These are phyloP conservation scores for Neoboletus magnificus DNA, from an alignment of 768 basidiomycete species.

Conservation along the genomic window DNA sequence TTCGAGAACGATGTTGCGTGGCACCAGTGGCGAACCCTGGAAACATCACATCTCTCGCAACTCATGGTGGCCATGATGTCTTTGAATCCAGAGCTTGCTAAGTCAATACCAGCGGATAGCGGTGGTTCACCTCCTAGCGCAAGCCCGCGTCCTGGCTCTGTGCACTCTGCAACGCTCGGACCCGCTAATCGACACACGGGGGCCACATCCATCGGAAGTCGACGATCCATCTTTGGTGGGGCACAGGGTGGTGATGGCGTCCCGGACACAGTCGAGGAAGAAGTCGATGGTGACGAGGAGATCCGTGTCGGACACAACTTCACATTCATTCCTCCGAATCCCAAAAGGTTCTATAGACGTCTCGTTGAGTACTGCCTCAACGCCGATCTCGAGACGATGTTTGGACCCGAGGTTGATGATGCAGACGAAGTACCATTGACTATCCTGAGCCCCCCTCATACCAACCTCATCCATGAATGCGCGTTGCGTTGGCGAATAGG, in stretches of 20 bases:
- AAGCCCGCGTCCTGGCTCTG: conserved; percentile 51
- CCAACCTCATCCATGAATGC: conserved; percentile 84
- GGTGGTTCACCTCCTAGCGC: conserved; percentile 18
- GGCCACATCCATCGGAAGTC: conserved; percentile 62
- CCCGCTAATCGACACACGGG: conserved; percentile 50
- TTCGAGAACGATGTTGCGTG: conserved; percentile 82
- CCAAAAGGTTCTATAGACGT: conserved; percentile 79
- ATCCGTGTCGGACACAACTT: conserved; percentile 73
- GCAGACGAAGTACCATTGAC: conserved; percentile 94
- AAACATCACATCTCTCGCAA: conserved; percentile 82
- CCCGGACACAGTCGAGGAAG: conserved; percentile 36
- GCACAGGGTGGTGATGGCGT: conserved; percentile 28
- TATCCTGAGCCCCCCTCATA: conserved; percentile 76
- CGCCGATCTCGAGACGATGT: conserved; percentile 85
- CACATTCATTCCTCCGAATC: conserved; percentile 88
- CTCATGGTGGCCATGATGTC: conserved; percentile 85
- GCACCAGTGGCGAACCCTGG: conserved; percentile 77
- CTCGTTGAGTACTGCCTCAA: conserved; percentile 81
- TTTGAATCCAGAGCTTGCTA: conserved; percentile 82
- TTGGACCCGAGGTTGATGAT: conserved; percentile 86
- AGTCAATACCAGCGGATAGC: conserved; percentile 61
- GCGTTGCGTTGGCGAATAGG: conserved; percentile 88
- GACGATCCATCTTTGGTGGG: conserved; percentile 53
- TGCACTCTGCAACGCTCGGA: conserved; percentile 45
- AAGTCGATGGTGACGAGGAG: conserved; percentile 61